Evolutionary conservation across 257 asterid species (phyloP), one percentile per base, ranked within the genome.

Genomic region (Capsicum baccatum): DNA sequence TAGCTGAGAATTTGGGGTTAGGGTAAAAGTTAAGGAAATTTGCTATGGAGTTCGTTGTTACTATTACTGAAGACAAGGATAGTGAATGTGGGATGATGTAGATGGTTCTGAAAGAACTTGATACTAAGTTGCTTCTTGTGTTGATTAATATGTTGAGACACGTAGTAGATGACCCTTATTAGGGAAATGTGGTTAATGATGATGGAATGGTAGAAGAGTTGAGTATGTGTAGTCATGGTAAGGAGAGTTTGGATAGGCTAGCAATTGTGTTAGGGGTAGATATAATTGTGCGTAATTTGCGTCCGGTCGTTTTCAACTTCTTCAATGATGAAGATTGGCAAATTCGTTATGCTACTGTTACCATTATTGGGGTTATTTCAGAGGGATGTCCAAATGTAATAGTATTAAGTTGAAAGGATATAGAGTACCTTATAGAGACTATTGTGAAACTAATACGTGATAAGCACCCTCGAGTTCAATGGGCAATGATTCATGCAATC

Each of bases 391-490:
- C 85, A 37, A 83, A 83, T 81, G 16, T 62, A 7, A 6, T 52
- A 59, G 66, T 17, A 59, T 0, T 59, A 17, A 17, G 5, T 19
- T 59, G 33, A 59, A 59, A 59, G 44, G 52, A 81, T 9, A 44
- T 58, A 62, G 26, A 14, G 9, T 42, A 37, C 8, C 58, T 64
- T 44, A 44, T 62, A 52, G 84, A 47, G 33, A n/a, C 37, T 7
- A 19, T 81, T 16, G 14, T 81, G 79, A 12, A 9, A 44, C 50
- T 81, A 58, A 64, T 81, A 7, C 52, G 12, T 2, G 84, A 81
- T 21, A 33, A 1, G 19, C 63, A 81, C 50, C 79, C 84, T 66
- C 84, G 84, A 37, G 79, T 81, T 58, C 64, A 76, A 44, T 81
- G 79, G 84, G 78, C 78, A 3, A 37, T 63, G 14, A 48, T 81